Evolutionary conservation across 768 basidiomycete genomes (phyloP).

Genomic region (Mrakia hoshinonis): DNA sequence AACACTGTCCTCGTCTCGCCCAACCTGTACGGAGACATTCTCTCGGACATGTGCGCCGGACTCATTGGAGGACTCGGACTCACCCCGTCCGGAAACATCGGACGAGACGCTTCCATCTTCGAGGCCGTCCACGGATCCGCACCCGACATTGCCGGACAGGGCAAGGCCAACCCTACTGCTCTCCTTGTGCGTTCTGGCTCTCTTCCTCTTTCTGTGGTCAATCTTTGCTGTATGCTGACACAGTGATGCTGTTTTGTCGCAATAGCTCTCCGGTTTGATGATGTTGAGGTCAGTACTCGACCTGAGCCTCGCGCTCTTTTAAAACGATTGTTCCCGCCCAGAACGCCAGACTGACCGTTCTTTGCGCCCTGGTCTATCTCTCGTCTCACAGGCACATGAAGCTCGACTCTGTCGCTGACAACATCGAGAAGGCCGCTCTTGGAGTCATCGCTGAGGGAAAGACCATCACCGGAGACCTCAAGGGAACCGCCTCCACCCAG

Average conservation of each 20-base stretch:
- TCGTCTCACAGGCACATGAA: constrained; percentile 71
- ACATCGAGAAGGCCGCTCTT: constrained; percentile 86
- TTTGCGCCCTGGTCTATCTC: constrained; percentile 22
- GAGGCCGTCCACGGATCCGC: constrained; percentile 94
- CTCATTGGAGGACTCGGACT: constrained; percentile 95
- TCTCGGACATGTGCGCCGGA: constrained; percentile 97
- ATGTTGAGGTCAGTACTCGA: too few species aligned
- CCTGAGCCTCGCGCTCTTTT: too few species aligned
- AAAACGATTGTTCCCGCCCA: too few species aligned
- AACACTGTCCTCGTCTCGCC: constrained; percentile 99
- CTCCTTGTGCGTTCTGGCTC: constrained; percentile 55
- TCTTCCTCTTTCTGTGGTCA: background rate
- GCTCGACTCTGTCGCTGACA: constrained; percentile 67
- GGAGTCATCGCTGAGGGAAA: constrained; percentile 96
- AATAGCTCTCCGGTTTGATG: too few species aligned
- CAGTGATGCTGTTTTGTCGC: too few species aligned
- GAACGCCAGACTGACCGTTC: background rate
- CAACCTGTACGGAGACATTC: constrained; percentile 83
- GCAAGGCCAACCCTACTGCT: constrained; percentile 98
- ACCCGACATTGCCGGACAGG: constrained; percentile 91
- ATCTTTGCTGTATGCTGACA: too few species aligned
- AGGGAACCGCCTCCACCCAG: constrained; percentile 79
- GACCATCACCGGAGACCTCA: constrained; percentile 87
- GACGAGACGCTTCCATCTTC: constrained; percentile 97
- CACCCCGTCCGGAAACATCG: constrained; percentile 96